Percentiles rank a stretch among this genome's conserved stretches.
Evolutionary conservation across 768 basidiomycete species (phyloP).

Genomic region (Rossbeevera mucosa): DNA sequence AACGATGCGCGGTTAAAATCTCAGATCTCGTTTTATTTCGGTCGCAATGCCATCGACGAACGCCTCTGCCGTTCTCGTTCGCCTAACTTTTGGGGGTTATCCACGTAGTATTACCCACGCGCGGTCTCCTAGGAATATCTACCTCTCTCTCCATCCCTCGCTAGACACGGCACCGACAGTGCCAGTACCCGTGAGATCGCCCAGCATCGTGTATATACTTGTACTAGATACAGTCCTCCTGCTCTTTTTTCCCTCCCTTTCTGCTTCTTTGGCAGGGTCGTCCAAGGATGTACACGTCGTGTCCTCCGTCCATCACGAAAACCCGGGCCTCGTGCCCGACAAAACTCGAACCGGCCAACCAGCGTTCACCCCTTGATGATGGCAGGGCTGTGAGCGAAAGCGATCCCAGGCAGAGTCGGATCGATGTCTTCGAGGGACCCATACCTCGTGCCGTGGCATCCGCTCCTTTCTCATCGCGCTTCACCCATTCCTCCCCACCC

Average conservation of each 20-base stretch:
- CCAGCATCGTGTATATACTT: background rate
- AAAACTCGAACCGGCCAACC: background rate
- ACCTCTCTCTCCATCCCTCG: background rate
- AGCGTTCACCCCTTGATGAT: background rate
- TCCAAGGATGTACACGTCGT: background rate
- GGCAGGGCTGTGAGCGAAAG: background rate
- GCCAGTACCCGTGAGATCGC: background rate
- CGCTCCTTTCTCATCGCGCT: background rate
- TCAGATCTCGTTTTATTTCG: slow-evolving; percentile 20
- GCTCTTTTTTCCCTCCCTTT: slow-evolving; percentile 1
- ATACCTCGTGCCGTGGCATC: background rate
- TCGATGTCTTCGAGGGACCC: background rate
- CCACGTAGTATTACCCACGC: slow-evolving; percentile 14
- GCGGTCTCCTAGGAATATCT: slow-evolving; percentile 30
- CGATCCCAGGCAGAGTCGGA: background rate
- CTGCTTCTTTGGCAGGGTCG: slow-evolving; percentile 6
- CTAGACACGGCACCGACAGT: slow-evolving; percentile 6
- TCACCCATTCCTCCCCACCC: background rate
- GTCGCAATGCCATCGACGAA: slow-evolving; percentile 18
- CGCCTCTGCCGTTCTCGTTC: slow-evolving; percentile 8
- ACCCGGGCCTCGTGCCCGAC: slow-evolving; percentile 5
- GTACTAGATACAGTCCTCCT: background rate
- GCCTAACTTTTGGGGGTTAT: slow-evolving; percentile 30
- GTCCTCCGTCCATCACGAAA: background rate
- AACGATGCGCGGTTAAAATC: slow-evolving; percentile 23